phyloP scores from a whole-genome alignment of 2,329 filamentous ascomycete genomes.

The Periconia macrospinosa region DNA sequence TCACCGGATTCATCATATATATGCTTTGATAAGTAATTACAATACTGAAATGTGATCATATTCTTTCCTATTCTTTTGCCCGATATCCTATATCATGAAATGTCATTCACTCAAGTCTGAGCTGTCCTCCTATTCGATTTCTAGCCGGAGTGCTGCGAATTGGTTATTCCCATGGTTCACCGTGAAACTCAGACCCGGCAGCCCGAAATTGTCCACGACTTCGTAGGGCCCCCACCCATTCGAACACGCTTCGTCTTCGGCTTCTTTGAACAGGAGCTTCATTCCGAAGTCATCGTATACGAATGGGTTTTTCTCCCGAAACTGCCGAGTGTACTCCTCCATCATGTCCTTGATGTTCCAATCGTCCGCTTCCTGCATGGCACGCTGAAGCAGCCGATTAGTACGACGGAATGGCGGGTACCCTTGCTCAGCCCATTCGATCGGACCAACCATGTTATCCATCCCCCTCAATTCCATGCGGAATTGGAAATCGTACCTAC shows the following conservation, averaged over 20 bases:
- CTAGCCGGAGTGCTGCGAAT: too few relatives aligned
- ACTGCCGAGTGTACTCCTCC: neutral
- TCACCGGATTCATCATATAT: too few relatives aligned
- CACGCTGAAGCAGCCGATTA: neutral
- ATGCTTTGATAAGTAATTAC: too few relatives aligned
- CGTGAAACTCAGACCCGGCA: neutral
- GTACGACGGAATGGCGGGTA: neutral
- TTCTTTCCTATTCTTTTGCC: too few relatives aligned
- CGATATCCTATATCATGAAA: too few relatives aligned
- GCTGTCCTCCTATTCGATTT: too few relatives aligned
- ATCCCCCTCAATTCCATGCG: neutral
- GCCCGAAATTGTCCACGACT: neutral
- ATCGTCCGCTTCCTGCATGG: neutral
- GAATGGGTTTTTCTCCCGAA: neutral
- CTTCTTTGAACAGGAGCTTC: neutral
- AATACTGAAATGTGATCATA: too few relatives aligned
- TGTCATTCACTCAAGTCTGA: too few relatives aligned
- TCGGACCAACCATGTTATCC: neutral
- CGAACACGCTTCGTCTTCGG: neutral
- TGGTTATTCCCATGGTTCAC: too few relatives aligned
- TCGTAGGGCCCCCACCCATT: neutral
- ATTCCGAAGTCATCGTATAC: neutral
- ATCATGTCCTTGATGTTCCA: neutral
- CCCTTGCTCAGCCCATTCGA: neutral
- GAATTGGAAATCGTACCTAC: neutral